Evolutionary conservation across 164 flowering plant species (phyloP), one percentile per base, ranked within the genome.

Genomic region (Buxus sempervirens): DNA sequence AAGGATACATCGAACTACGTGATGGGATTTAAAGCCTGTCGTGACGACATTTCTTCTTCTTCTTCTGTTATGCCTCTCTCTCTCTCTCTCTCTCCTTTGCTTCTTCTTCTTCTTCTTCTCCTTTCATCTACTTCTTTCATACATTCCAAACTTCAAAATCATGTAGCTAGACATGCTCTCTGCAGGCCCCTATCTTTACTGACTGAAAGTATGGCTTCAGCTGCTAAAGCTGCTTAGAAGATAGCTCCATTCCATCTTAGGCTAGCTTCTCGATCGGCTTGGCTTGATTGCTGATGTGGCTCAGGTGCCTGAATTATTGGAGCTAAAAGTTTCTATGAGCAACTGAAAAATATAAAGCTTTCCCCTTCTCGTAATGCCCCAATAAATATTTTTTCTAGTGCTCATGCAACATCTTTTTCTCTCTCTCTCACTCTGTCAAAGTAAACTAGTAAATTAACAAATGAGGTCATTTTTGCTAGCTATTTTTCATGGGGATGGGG

Each of bases 11-110:
- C 82, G 88, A 82, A 86, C 74, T 66, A 80, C 79, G 89, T 83
- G 93, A 85, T 73, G 78, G 73, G 85, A 81, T 81, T 84, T 82
- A 88, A 84, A 85, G 92, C 83, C 82, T 84, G 85, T 77, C 27
- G 72, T 78, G 81, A 80, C 82, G 73, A 75, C 82, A 81, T 75
- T 79, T 79, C 73, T 68, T 76, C 70, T 67, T 68, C 70, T 70
- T 26, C 73, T 75, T n/a, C n/a, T n/a, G n/a, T n/a, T n/a, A n/a
- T n/a, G n/a, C n/a, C n/a, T n/a, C 45, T 77, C 78, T 64, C 82
- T 72, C 41, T 66, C 72, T 26, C 72, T 64, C 26, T 25, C 38
- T 73, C 67, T 66, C 67, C 48, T 58, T 64, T 70, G 23, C 51
- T 28, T 28, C 53, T 54, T 64, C 20, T 48, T 6, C 54, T 24